These are phyloP conservation scores for Aspergillus luchuensis DNA, from an alignment of 2,329 filamentous ascomycete species.

Conservation along the genomic window DNA sequence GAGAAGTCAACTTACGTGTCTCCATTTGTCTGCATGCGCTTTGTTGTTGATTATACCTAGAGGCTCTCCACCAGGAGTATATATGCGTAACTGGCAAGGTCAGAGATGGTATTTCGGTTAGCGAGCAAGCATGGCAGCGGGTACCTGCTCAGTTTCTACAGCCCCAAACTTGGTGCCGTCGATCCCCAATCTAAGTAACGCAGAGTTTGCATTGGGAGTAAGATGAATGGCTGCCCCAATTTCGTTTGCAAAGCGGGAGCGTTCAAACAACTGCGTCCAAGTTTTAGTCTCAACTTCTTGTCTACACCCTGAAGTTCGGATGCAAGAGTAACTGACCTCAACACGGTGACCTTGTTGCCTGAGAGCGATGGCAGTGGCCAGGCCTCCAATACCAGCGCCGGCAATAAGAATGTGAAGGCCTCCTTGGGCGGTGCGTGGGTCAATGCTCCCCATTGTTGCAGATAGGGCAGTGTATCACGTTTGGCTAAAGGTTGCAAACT, in stretches of 20 bases:
- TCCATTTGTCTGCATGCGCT: conserved; percentile 27
- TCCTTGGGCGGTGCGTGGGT: conserved; percentile 13
- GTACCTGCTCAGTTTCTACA: conserved; percentile 35
- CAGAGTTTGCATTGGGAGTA: conserved; percentile 62
- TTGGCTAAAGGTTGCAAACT: background rate
- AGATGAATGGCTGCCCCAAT: conserved; percentile 65
- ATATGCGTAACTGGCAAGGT: conserved; percentile 38
- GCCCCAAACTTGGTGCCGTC: conserved; percentile 45
- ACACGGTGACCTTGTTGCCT: conserved; percentile 56
- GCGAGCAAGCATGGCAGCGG: background rate
- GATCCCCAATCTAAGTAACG: conserved; percentile 53
- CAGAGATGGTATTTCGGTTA: conserved; percentile 8
- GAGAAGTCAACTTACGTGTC: conserved; percentile 30
- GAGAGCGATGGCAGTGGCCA: conserved; percentile 49
- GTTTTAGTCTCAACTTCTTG: background rate
- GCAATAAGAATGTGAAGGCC: conserved; percentile 35
- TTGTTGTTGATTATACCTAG: conserved; percentile 29
- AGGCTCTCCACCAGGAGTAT: conserved; percentile 39
- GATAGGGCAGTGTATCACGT: background rate
- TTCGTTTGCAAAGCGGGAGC: conserved; percentile 59
- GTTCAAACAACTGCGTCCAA: conserved; percentile 54
- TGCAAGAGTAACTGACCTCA: conserved; percentile 18
- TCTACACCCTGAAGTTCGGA: background rate
- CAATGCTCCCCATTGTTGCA: conserved; percentile 22
- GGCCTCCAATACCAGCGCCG: conserved; percentile 39